A percentile compares a stretch with the other conserved stretches of the same genome.
Conservation (phyloP, 1,284 basidiomycete genomes). For the Puccinia triticina region DNA sequence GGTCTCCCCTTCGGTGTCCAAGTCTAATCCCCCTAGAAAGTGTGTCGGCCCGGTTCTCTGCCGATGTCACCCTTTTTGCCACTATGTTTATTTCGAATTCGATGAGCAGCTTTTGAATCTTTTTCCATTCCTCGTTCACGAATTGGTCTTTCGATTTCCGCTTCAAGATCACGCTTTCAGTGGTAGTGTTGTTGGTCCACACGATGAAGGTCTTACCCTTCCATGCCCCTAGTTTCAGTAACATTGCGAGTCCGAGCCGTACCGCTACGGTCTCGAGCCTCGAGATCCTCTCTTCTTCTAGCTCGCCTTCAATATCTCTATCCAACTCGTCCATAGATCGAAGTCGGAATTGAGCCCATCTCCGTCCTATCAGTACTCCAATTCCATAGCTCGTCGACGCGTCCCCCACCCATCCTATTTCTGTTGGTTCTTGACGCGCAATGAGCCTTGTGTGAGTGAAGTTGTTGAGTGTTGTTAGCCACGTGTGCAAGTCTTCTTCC, state of each 20-base stretch:
- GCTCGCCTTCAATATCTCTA: neutral
- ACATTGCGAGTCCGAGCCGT: neutral
- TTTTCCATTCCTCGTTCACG: neutral
- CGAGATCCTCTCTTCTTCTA: neutral
- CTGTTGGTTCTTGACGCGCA: no score
- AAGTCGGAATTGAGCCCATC: no score
- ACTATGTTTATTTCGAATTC: neutral
- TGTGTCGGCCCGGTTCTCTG: conserved; percentile 3
- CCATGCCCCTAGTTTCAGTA: neutral
- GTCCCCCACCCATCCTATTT: no score
- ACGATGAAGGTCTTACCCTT: neutral
- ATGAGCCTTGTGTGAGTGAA: no score
- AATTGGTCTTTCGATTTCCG: neutral
- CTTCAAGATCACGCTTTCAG: neutral
- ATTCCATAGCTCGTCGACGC: no score
- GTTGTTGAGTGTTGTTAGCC: no score
- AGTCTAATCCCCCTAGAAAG: neutral
- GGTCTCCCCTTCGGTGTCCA: neutral
- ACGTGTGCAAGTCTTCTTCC: no score
- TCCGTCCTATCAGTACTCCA: no score
- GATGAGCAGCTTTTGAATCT: neutral
- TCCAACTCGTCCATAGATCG: no score
- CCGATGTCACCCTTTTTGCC: neutral
- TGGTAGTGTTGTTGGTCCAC: neutral
- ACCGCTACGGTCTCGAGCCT: neutral